Base-by-base conservation (phyloP, 495 filamentous ascomycete genomes). In the Talaromyces thailandensis region DNA sequence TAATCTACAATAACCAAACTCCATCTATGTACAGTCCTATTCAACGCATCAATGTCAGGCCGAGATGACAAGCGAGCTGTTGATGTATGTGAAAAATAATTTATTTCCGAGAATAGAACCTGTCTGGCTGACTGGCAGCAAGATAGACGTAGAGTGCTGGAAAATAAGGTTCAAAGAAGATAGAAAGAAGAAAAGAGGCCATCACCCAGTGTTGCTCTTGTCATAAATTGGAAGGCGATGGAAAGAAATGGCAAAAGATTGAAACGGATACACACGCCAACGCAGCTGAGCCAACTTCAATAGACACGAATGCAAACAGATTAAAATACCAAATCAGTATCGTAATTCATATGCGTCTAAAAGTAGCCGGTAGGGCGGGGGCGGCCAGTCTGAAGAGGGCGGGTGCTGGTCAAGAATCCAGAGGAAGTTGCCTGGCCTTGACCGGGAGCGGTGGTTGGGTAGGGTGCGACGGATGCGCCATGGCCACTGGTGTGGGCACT, bases 401-500 rank as follows among this genome's bases (percentile, higher is more conserved):
- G 26, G 50, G 53, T 37, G 62, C 66, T 73, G 56, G 73, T 75
- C 58, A 72, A 64, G 66, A 79, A 76, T 63, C 74, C 74, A 25
- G 72, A 73, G 50, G 75, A 68, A 16, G 71, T 63, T 45, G 69
- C 63, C 65, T 75, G 53, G 67, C 62, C 66, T 67, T 52, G 70
- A 68, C 65, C 70, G 66, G 67, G 51, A 55, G 14, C 26, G 51
- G 26, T 64, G 64, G 66, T 64, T 40, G 63, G 60, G 50, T 62
- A 63, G 45, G 72, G 66, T 29, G 62, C 59, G 26, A 31, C 29
- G 5, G 59, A 50, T 7, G 43, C 21, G 57, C 58, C 50, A 75
- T 80, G 63, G 25, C 73, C 71, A 66, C 78, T 77, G 67, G 63
- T 66, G 66, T 64, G 56, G 37, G 64, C 66, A 58, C 65, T 69